phyloP scores from a whole-genome alignment of 495 filamentous ascomycete species.

The Polyplosphaeria fusca region DNA sequence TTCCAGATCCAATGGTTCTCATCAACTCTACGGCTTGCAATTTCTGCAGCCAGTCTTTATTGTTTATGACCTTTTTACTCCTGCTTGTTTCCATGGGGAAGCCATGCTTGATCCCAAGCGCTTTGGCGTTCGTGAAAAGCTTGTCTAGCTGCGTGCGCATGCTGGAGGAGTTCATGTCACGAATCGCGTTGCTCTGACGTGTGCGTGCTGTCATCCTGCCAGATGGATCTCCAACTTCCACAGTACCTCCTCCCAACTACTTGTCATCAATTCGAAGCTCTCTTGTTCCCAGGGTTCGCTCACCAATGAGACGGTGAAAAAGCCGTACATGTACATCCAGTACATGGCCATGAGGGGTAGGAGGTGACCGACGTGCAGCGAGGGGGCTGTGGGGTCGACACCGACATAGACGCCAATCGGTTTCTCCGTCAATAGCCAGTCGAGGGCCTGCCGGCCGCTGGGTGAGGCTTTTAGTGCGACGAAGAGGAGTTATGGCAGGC shows the following conservation, averaged over 20 bases:
- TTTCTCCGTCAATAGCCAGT: slow-evolving; percentile 64
- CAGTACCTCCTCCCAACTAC: slow-evolving; percentile 52
- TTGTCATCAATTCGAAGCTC: not conserved
- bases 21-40: slow-evolving; percentile 69
- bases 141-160: slow-evolving; percentile 79
- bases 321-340: slow-evolving; percentile 87
- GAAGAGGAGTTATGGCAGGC: slow-evolving; percentile 16
- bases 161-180: slow-evolving; percentile 66
- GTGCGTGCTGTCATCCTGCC: slow-evolving; percentile 67
- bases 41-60: slow-evolving; percentile 74
- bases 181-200: slow-evolving; percentile 50
- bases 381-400: slow-evolving; percentile 87
- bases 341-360: slow-evolving; percentile 90
- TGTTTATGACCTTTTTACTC: slow-evolving; percentile 67
- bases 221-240: slow-evolving; percentile 83
- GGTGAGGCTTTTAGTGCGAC: slow-evolving; percentile 40
- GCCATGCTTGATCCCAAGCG: slow-evolving; percentile 57
- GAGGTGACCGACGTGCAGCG: slow-evolving; percentile 89
- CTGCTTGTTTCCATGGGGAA: slow-evolving; percentile 40
- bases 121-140: slow-evolving; percentile 69
- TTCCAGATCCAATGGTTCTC: slow-evolving; percentile 62
- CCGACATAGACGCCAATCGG: slow-evolving; percentile 81
- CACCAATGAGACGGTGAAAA: slow-evolving; percentile 66
- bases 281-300: slow-evolving; percentile 25
- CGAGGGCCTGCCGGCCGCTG: slow-evolving; percentile 49